Percentiles rank a stretch among this genome's conserved stretches.
phyloP scores from a whole-genome alignment of 495 filamentous ascomycete species.

The Aspergillus incahuasiensis region DNA sequence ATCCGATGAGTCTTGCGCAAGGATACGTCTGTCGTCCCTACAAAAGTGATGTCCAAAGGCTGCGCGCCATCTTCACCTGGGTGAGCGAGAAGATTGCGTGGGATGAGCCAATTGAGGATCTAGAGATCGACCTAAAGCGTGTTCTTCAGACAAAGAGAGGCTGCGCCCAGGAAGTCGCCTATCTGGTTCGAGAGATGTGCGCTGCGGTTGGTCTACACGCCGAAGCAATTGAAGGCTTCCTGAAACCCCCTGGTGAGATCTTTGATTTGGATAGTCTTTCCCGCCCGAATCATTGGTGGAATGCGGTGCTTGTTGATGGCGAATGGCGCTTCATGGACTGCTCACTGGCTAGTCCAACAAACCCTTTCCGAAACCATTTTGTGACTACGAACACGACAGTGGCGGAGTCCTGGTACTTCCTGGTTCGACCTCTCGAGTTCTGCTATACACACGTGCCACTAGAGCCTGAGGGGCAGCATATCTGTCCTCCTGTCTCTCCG shows the following conservation, averaged over 20 bases:
- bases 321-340: slow-evolving; percentile 98
- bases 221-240: slow-evolving; percentile 78
- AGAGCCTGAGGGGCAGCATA: slow-evolving; percentile 80
- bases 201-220: slow-evolving; percentile 79
- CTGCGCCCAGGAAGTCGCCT: slow-evolving; percentile 85
- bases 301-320: slow-evolving; percentile 85
- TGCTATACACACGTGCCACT: slow-evolving; percentile 95
- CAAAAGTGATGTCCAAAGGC: slow-evolving; percentile 85
- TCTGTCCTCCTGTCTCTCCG: slow-evolving; percentile 80
- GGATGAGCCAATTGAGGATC: slow-evolving; percentile 85
- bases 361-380: slow-evolving; percentile 72
- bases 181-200: slow-evolving; percentile 91
- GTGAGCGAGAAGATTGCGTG: slow-evolving; percentile 92
- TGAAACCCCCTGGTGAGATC: slow-evolving; percentile 83
- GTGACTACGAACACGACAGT: slow-evolving; percentile 62
- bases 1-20: slow-evolving; percentile 77
- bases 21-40: slow-evolving; percentile 93
- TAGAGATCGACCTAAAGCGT: slow-evolving; percentile 68
- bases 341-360: slow-evolving; percentile 83
- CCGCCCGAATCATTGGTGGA: slow-evolving; percentile 97
- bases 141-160: slow-evolving; percentile 81
- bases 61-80: slow-evolving; percentile 95
- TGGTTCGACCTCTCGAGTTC: slow-evolving; percentile 76
- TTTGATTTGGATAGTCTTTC: slow-evolving; percentile 67
- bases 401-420: slow-evolving; percentile 89